Evolutionary conservation across 441 rosid genomes (phyloP).

Genomic region (Brassica balearica): DNA sequence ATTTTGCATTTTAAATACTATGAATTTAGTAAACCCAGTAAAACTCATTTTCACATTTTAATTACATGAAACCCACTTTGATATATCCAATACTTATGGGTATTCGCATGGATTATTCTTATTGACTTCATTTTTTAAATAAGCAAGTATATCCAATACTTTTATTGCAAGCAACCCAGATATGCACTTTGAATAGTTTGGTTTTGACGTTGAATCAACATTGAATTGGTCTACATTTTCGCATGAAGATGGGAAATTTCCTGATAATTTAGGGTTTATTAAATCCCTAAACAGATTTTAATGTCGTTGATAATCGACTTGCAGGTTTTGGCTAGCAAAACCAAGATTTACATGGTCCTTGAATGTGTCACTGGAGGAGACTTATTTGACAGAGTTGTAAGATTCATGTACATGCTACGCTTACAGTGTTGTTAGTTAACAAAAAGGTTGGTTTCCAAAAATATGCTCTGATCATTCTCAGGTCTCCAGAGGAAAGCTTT

Average conservation of each 20-base stretch:
- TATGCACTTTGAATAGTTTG: no score
- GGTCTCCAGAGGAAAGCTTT: slow-evolving; percentile 73
- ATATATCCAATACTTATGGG: background rate
- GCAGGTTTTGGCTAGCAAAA: slow-evolving; percentile 92
- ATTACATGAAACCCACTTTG: slow-evolving; percentile 8
- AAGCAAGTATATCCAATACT: background rate
- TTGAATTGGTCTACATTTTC: background rate
- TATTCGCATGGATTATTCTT: background rate
- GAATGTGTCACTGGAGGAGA: slow-evolving; percentile 90
- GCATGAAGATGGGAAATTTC: background rate
- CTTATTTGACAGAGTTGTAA: slow-evolving; percentile 80
- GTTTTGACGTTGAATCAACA: background rate
- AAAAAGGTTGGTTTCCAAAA: background rate
- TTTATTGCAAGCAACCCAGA: slow-evolving; percentile 19
- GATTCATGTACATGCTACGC: slow-evolving; percentile 23
- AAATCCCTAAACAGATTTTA: background rate
- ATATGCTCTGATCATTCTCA: slow-evolving; percentile 28
- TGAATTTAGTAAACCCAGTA: background rate
- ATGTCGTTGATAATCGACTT: slow-evolving; percentile 24
- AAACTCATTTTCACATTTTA: slow-evolving; percentile 14
- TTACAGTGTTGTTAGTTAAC: slow-evolving; percentile 2
- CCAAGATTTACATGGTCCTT: slow-evolving; percentile 85
- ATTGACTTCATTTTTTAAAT: background rate
- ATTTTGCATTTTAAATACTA: background rate
- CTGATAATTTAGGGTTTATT: background rate